A percentile compares a stretch with the other conserved stretches of the same genome.
These are phyloP conservation scores for Coemansia sp. DNA, from an alignment of 192 early-diverging fungal species.

Conservation along the genomic window DNA sequence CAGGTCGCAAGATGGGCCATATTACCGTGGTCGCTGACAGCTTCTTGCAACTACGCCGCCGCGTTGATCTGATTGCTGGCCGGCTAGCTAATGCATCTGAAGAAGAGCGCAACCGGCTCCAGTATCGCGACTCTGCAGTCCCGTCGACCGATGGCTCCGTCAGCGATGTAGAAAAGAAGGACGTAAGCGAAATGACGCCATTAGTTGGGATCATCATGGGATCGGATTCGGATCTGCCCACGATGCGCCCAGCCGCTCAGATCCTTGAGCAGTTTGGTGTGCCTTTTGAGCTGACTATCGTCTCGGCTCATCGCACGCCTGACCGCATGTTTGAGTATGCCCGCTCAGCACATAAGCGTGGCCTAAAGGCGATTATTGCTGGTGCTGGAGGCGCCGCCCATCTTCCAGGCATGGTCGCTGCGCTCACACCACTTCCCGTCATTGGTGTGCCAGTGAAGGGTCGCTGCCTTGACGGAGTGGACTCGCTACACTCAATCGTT, in stretches of 20 bases:
- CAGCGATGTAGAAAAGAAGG: slow-evolving; percentile 29
- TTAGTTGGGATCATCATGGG: slow-evolving; percentile 99
- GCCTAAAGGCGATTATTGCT: slow-evolving; percentile 96
- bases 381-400: slow-evolving; percentile 99
- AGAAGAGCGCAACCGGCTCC: slow-evolving; percentile 42
- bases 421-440: slow-evolving; percentile 95
- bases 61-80: slow-evolving; percentile 65
- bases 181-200: slow-evolving; percentile 60
- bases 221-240: slow-evolving; percentile 96
- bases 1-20: slow-evolving; percentile 98
- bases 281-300: slow-evolving; percentile 97
- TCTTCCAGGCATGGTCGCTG: slow-evolving; percentile 99
- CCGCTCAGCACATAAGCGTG: slow-evolving; percentile 81
- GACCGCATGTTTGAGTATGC: slow-evolving; percentile 94
- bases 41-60: slow-evolving; percentile 75
- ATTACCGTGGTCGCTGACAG: slow-evolving; percentile 91
- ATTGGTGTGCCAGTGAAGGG: slow-evolving; percentile 97
- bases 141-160: slow-evolving; percentile 33
- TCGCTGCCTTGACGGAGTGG: slow-evolving; percentile 91
- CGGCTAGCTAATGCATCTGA: slow-evolving; percentile 55
- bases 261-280: slow-evolving; percentile 89
- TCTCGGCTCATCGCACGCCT: slow-evolving; percentile 97
- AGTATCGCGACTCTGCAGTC: slow-evolving; percentile 21
- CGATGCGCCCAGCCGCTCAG: slow-evolving; percentile 87
- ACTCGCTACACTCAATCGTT: slow-evolving; percentile 97